phyloP scores from a whole-genome alignment of 73 alveolate species.

The Tetrahymena borealis region DNA sequence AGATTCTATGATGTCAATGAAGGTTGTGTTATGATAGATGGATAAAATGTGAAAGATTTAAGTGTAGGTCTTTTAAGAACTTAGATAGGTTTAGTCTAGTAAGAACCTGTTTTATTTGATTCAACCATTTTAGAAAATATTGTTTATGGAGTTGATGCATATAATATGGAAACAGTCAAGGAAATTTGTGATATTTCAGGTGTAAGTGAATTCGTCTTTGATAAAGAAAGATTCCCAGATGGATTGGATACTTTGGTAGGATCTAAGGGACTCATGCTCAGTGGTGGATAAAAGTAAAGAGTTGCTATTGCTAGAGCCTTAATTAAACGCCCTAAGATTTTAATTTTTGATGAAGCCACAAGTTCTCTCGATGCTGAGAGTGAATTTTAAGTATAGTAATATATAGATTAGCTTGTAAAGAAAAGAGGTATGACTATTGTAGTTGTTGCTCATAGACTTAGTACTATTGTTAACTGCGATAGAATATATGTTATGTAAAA shows the following conservation, averaged over 20 bases:
- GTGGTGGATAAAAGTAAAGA: constrained; percentile 42
- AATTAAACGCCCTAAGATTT: constrained; percentile 39
- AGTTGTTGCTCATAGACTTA: constrained; percentile 59
- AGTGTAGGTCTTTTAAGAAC: constrained; percentile 58
- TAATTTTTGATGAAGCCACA: constrained; percentile 59
- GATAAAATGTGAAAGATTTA: constrained; percentile 58
- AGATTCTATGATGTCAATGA: constrained; percentile 31
- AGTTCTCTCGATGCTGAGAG: constrained; percentile 48
- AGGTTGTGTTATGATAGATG: constrained; percentile 69
- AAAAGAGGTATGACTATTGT: constrained; percentile 41
- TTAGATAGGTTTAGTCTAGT: constrained; percentile 68
- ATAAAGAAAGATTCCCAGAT: constrained; percentile 34
- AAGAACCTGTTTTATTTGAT: constrained; percentile 77
- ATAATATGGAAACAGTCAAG: constrained; percentile 12
- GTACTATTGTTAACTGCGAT: constrained; percentile 56
- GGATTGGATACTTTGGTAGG: constrained; percentile 51
- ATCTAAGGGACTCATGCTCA: constrained; percentile 45
- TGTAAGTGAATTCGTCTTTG: constrained; percentile 22
- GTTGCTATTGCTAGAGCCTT: constrained; percentile 60
- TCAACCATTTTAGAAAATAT: constrained; percentile 69
- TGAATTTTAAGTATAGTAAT: constrained; percentile 37
- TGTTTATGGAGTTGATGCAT: constrained; percentile 48
- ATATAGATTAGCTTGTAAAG: constrained; percentile 26
- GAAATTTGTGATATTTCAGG: constrained; percentile 40
- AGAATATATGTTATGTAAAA: constrained; percentile 53